phyloP scores from a whole-genome alignment of 495 filamentous ascomycete species.

The Achaetomiella virescens region DNA sequence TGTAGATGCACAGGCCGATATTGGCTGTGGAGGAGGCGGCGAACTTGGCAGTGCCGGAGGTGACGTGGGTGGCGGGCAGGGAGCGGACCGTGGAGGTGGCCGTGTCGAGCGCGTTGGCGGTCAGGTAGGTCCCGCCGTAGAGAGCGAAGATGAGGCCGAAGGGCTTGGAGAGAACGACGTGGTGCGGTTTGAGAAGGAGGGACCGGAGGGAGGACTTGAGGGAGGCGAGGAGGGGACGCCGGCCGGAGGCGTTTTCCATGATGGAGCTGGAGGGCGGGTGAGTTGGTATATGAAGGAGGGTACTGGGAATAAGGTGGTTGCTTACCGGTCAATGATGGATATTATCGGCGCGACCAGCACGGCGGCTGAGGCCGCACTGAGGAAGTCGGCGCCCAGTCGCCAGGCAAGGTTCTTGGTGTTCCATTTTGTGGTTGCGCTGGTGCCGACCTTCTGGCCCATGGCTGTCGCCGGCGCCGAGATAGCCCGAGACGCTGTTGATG shows the following conservation, averaged over 20 bases:
- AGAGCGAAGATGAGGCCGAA: conserved; percentile 82
- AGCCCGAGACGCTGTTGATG: not conserved
- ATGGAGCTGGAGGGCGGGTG: conserved; percentile 57
- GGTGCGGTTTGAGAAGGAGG: conserved; percentile 61
- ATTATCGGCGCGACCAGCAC: conserved; percentile 80
- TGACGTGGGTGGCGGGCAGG: conserved; percentile 52
- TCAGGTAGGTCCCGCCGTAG: conserved; percentile 87
- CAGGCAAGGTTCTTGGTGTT: conserved; percentile 68
- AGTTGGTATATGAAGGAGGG: not conserved
- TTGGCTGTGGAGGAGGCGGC: conserved; percentile 75
- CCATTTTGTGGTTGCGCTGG: conserved; percentile 43
- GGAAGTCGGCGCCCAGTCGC: conserved; percentile 65
- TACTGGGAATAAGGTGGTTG: not conserved
- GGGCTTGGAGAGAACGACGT: conserved; percentile 69
- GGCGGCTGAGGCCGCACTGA: conserved; percentile 71
- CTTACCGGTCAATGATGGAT: conserved; percentile 84
- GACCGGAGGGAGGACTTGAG: conserved; percentile 56
- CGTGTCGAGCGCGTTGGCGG: conserved; percentile 85
- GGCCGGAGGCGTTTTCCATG: conserved; percentile 90
- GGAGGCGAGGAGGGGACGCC: conserved; percentile 61
- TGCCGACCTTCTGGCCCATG: not conserved
- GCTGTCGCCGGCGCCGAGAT: not conserved
- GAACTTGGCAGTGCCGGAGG: conserved; percentile 75
- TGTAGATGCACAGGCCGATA: conserved; percentile 85
- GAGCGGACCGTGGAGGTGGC: conserved; percentile 57